These are phyloP conservation scores for Pichia paraexigua DNA, from an alignment of 805 yeast species.

Conservation along the genomic window DNA sequence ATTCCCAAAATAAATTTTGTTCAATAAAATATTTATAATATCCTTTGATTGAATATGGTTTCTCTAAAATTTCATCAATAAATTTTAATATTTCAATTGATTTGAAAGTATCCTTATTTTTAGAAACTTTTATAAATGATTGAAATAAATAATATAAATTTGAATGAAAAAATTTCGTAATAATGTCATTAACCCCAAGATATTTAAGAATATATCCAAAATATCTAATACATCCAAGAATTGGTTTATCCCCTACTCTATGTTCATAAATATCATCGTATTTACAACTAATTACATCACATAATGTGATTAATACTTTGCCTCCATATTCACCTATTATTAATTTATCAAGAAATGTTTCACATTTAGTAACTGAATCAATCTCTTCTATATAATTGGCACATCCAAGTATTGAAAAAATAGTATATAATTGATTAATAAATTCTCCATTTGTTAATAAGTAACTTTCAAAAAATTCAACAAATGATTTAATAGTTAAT, in stretches of 20 bases:
- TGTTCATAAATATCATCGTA: background rate
- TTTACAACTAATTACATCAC: slow-evolving; percentile 15
- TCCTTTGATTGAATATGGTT: slow-evolving; percentile 6
- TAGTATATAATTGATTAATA: slow-evolving; percentile 1
- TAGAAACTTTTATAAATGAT: slow-evolving; percentile 10
- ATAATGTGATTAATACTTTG: slow-evolving; percentile 10
- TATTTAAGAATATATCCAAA: slow-evolving; percentile 12
- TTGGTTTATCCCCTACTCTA: slow-evolving; percentile 9
- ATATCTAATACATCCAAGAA: slow-evolving; percentile 17
- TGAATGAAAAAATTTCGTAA: slow-evolving; percentile 13
- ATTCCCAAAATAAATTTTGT: slow-evolving; percentile 11
- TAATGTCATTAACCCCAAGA: slow-evolving; percentile 8
- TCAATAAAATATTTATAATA: slow-evolving; percentile 10
- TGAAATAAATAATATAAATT: slow-evolving; percentile 13
- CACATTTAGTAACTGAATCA: slow-evolving; percentile 5
- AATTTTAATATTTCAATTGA: slow-evolving; percentile 14
- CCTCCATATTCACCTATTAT: slow-evolving; percentile 8
- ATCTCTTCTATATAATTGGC: slow-evolving; percentile 8
- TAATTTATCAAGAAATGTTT: slow-evolving; percentile 7
- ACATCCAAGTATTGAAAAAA: slow-evolving; percentile 11
- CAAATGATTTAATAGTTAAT: background rate
- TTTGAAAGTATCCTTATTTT: slow-evolving; percentile 3
- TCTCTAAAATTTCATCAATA: slow-evolving; percentile 10
- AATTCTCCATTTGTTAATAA: background rate
- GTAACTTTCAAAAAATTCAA: slow-evolving; percentile 3